These are phyloP conservation scores for Pichia norvegensis DNA, from an alignment of 1,139 yeast genomes.

Conservation along the genomic window DNA sequence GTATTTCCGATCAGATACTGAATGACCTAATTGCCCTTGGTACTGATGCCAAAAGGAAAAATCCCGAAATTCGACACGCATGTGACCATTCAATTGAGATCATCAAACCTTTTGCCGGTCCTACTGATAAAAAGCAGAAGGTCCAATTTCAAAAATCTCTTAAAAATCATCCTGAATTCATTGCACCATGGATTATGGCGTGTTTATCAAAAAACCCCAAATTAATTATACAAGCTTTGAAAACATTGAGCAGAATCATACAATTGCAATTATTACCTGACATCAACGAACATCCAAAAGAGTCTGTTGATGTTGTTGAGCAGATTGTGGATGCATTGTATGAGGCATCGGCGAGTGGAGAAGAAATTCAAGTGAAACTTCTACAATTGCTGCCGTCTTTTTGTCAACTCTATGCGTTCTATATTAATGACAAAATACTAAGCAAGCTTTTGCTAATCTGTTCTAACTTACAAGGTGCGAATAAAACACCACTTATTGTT, in stretches of 20 bases:
- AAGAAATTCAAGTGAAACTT: slow-evolving; percentile 81
- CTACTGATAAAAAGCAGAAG: not conserved
- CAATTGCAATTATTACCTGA: slow-evolving; percentile 44
- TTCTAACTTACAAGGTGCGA: slow-evolving; percentile 59
- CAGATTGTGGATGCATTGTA: slow-evolving; percentile 56
- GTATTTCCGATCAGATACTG: slow-evolving; percentile 38
- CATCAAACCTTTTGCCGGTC: slow-evolving; percentile 23
- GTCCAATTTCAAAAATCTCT: slow-evolving; percentile 22
- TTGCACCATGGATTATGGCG: slow-evolving; percentile 64
- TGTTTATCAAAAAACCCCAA: slow-evolving; percentile 71
- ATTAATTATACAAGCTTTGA: slow-evolving; percentile 62
- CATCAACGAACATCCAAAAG: slow-evolving; percentile 1
- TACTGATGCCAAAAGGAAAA: slow-evolving; percentile 64
- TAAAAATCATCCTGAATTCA: slow-evolving; percentile 42
- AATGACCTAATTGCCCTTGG: slow-evolving; percentile 53
- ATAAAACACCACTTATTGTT: slow-evolving; percentile 68
- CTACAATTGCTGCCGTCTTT: slow-evolving; percentile 76
- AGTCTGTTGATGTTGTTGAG: slow-evolving; percentile 34
- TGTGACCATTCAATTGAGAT: slow-evolving; percentile 53
- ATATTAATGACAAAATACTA: slow-evolving; percentile 49
- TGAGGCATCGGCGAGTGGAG: slow-evolving; percentile 69
- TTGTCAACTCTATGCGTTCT: slow-evolving; percentile 52
- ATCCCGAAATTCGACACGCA: slow-evolving; percentile 56
- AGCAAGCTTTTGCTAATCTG: slow-evolving; percentile 61
- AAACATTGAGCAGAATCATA: slow-evolving; percentile 56